Evolutionary conservation across 176 grass and related monocot genomes (phyloP).

Genomic region (Avena atlantica): DNA sequence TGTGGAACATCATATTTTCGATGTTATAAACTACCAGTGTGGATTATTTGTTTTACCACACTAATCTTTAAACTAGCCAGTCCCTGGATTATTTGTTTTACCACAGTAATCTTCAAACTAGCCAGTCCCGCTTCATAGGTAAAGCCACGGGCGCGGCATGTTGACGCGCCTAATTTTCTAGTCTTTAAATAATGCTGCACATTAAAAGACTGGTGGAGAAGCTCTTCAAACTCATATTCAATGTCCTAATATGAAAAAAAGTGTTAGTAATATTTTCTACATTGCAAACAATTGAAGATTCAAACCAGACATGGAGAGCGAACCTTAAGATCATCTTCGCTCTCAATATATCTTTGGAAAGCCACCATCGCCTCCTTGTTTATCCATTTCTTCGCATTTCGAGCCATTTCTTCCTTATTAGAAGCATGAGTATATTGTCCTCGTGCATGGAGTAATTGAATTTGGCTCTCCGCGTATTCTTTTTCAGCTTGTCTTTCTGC

Average conservation of each 20-base stretch:
- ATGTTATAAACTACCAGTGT: too few species aligned
- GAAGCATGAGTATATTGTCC: neutral
- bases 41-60: too few species aligned
- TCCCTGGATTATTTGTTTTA: too few species aligned
- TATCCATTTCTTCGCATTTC: constrained; percentile 7
- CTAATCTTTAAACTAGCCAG: too few species aligned
- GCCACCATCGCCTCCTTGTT: constrained; percentile 12
- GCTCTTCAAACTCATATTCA: constrained; percentile 3
- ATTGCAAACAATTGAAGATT: neutral
- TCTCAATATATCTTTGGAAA: constrained; percentile 18
- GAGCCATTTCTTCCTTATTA: neutral
- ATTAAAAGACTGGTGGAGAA: constrained; percentile 1
- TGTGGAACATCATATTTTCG: too few species aligned
- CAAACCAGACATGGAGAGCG: neutral
- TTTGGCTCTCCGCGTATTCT: too few species aligned
- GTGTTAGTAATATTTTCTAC: neutral
- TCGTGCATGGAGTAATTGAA: neutral
- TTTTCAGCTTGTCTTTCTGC: neutral
- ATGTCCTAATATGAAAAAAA: neutral
- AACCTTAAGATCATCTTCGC: neutral
- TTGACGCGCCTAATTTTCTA: too few species aligned
- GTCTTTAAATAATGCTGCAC: neutral
- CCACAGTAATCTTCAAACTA: too few species aligned
- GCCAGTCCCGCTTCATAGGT: too few species aligned
- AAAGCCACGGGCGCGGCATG: too few species aligned